These are phyloP conservation scores for Aspergillus sergii DNA, from an alignment of 2,329 filamentous ascomycete genomes.

Conservation along the genomic window DNA sequence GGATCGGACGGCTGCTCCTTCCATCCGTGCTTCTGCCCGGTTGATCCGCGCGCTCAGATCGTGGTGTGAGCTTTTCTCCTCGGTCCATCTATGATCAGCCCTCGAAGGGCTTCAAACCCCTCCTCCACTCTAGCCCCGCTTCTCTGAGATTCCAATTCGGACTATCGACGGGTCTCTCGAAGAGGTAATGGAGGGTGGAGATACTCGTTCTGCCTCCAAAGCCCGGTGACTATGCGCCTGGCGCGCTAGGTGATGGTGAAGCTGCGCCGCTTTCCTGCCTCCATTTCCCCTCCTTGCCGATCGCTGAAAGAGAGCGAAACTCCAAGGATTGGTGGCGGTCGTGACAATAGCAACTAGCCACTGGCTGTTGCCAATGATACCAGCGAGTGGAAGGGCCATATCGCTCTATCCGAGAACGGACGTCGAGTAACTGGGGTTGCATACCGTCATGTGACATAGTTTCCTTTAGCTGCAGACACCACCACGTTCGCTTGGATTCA, in stretches of 20 bases:
- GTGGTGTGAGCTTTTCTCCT: not conserved
- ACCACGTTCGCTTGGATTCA: constrained; percentile 3
- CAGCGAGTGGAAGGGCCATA: not conserved
- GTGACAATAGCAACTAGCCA: not conserved
- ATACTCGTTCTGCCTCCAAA: not conserved
- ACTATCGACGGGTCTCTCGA: not conserved
- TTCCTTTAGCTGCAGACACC: not conserved
- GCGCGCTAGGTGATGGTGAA: not conserved
- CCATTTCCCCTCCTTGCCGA: not conserved
- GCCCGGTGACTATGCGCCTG: not conserved
- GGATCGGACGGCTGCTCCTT: not conserved
- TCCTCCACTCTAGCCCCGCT: not conserved
- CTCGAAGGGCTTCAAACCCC: not conserved
- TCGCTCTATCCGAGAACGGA: not conserved
- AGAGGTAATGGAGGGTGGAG: not conserved
- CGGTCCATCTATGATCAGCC: not conserved
- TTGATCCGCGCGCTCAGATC: not conserved
- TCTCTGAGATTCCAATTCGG: not conserved
- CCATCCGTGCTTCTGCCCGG: not conserved
- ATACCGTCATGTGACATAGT: not conserved
- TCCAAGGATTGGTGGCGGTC: not conserved
- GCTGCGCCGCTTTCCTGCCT: not conserved
- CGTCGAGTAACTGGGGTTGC: not conserved
- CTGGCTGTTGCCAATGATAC: not conserved
- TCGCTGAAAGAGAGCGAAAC: not conserved